Base-by-base conservation (phyloP, 345 rosid genomes). In the Mallotus nudiflorus region DNA sequence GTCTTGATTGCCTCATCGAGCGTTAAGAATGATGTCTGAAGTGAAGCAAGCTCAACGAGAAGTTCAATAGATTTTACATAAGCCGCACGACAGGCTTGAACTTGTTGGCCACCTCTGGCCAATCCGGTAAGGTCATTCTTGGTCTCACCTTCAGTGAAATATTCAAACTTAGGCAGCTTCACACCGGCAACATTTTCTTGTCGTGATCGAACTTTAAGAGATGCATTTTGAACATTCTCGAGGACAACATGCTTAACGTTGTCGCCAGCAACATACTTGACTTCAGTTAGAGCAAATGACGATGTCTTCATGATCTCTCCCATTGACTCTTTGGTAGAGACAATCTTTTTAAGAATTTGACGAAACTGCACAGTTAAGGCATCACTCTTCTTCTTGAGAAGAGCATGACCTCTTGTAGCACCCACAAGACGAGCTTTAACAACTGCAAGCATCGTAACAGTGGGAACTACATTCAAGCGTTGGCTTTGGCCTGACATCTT, bases 1-100 rank as follows among this genome's bases (percentile, higher is more conserved):
- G 98, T 93, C 88, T 93, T 93, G 77, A 93, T 93, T 1, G 98
- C 97, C 84, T 85, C 96, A 65, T 91, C 95, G n/a, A 93, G 93
- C 0, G 97, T 93, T 73, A 93, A 81, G 76, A 93, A 93, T 1
- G 98, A 93, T 49, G 97, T 91, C 78, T 91, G 98, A 52, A 91
- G 97, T 2, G 94, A 93, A 67, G 98, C 98, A 74, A 93, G 98
- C 86, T 93, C 91, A 25, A 93, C 90, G 0, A 93, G 88, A 78
- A 93, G 90, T 82, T 89, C 96, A 61, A 93, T 91, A 11, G 87
- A 91, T 84, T 91, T 93, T 74, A 89, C 87, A 78, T 91, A 83
- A 50, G 98, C 97, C 45, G 82, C 92, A 73, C 98, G 92, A 25
- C 98, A 93, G 68, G 82, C 89, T 78, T 89, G 97, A 5, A 91